Base-by-base conservation (phyloP, 2,329 filamentous ascomycete species). In the Rhytidhysteron rufulum region DNA sequence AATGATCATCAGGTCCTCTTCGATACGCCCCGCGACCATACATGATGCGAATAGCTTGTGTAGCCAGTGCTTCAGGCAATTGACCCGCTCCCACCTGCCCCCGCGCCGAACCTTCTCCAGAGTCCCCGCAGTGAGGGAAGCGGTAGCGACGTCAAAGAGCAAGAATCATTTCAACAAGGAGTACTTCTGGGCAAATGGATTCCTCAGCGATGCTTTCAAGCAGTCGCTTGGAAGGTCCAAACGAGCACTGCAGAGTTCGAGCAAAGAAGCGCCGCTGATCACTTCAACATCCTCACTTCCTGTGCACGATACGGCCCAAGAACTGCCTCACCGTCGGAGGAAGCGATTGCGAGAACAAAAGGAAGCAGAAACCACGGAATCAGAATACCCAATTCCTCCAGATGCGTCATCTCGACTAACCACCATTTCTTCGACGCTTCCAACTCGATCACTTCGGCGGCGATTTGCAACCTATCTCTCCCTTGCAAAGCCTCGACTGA, bases 401-500 rank as follows among this genome's bases (percentile, higher is more conserved):
- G 80, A 84, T 63, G 80, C 80, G 11, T 83, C 80, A 1, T 75
- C 79, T 17, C 75, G 73, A 45, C 65, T 84, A 30, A 79, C 80
- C 5, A 72, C 69, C 31, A 63, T 79, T 39, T 80, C 80, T 5
- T 74, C 76, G 10, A 63, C 70, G 17, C 74, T 81, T 40, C 79
- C 79, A 9, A 67, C 71, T 22, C 65, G 73, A 37, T 81, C 79
- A 17, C 51, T 82, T 31, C 74, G 75, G 45, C 86, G 89, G 42
- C 77, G 80, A 40, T 61, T 93, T 48, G 86, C 89, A 17, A 83
- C 88, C 21, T 88, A 88, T 55, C 83, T 98, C 48, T 87, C 93
- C 19, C 82, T 98, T 50, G 86, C 90, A n/a, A 98, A 98, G 64
- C 93, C 93, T 3, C 88, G 91, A 39, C 81, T 98, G 35, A 91